These are phyloP conservation scores for Clathrus columnatus DNA, from an alignment of 768 basidiomycete species.

Conservation along the genomic window DNA sequence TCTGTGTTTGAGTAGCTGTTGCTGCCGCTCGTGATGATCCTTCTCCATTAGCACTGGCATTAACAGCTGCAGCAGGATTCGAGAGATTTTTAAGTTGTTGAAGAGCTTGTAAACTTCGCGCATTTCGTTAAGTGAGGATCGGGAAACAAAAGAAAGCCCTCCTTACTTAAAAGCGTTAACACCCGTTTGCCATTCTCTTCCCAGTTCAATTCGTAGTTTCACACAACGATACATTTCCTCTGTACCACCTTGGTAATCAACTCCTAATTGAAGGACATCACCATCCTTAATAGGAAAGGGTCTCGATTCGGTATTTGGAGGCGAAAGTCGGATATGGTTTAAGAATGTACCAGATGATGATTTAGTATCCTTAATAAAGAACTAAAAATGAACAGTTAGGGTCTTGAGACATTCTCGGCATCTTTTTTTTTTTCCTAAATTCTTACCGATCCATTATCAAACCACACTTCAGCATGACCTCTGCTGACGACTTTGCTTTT, in stretches of 20 bases:
- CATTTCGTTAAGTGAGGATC: constrained; percentile 7
- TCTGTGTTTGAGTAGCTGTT: not conserved
- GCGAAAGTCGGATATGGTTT: constrained; percentile 84
- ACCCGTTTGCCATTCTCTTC: constrained; percentile 81
- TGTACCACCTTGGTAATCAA: constrained; percentile 95
- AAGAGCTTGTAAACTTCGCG: constrained; percentile 55
- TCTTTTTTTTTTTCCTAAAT: constrained; percentile 12
- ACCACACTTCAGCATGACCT: constrained; percentile 93
- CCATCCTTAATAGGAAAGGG: constrained; percentile 82
- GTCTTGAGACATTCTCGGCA: not conserved
- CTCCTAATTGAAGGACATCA: constrained; percentile 89
- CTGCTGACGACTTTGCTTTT: constrained; percentile 92
- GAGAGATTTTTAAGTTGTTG: constrained; percentile 74
- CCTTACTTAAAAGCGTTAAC: constrained; percentile 89
- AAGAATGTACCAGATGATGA: constrained; percentile 88
- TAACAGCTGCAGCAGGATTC: constrained; percentile 23
- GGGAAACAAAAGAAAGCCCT: constrained; percentile 3
- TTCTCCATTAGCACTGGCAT: not conserved
- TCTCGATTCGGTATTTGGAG: constrained; percentile 73
- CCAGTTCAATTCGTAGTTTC: constrained; percentile 88
- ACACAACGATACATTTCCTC: constrained; percentile 97
- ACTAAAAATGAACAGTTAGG: constrained; percentile 34
- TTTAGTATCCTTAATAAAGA: constrained; percentile 87
- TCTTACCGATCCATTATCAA: constrained; percentile 18
- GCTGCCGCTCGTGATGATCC: not conserved